Evolutionary conservation across 805 yeast species (phyloP).

Genomic region (Starmerella gropengiesseri): DNA sequence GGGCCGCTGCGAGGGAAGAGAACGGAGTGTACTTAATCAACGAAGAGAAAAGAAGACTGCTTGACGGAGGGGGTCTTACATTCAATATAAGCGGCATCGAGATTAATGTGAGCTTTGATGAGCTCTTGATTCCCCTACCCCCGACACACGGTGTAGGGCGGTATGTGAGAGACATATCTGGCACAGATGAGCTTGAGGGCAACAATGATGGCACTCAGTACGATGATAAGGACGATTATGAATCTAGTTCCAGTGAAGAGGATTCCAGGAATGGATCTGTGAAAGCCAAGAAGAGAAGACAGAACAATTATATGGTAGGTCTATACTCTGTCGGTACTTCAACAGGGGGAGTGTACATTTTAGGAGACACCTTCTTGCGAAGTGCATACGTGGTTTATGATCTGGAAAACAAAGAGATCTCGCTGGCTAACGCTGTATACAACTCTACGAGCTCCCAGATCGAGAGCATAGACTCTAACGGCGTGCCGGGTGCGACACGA

Average conservation of each 20-base stretch:
- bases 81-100: slow-evolving; percentile 21
- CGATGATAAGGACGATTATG: no score
- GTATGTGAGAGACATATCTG: no score
- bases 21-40: slow-evolving; percentile 11
- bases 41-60: neutral
- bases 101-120: slow-evolving; percentile 14
- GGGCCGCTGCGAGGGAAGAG: slow-evolving; percentile 9
- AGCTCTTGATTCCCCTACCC: slow-evolving; percentile 18
- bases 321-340: slow-evolving; percentile 2
- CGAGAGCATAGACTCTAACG: slow-evolving; percentile 16
- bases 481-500: slow-evolving; percentile 22
- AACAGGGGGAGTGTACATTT: slow-evolving; percentile 28
- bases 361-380: slow-evolving; percentile 49
- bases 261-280: neutral
- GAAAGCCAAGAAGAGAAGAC: neutral
- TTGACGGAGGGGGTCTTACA: slow-evolving; percentile 9
- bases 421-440: slow-evolving; percentile 41
- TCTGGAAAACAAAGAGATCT: slow-evolving; percentile 43
- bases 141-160: neutral
- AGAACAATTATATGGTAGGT: slow-evolving; percentile 4
- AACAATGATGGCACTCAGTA: no score
- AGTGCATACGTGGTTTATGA: slow-evolving; percentile 51
- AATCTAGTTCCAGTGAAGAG: neutral
- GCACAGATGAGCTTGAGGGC: no score
- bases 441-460: slow-evolving; percentile 20